These are phyloP conservation scores for Solanum boliviense DNA, from an alignment of 257 asterid species.

Conservation along the genomic window DNA sequence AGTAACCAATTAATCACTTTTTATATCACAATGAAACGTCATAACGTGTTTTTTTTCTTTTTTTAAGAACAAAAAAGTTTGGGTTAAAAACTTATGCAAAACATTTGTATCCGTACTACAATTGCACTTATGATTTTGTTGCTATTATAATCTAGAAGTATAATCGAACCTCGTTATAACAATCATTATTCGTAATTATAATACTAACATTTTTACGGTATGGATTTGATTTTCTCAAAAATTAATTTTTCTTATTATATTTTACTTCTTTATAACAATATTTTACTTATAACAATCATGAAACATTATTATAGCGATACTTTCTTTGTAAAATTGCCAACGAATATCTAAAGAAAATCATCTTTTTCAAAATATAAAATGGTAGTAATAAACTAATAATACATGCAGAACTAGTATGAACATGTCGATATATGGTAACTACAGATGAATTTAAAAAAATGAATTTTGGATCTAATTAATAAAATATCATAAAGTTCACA, in stretches of 20 bases:
- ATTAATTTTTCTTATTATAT: no score
- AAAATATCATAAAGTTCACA: neutral
- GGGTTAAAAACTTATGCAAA: neutral
- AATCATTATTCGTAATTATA: no score
- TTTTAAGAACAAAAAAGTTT: no score
- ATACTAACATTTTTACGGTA: no score
- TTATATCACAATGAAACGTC: neutral
- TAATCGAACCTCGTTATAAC: no score
- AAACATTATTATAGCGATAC: neutral
- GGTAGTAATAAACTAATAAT: no score
- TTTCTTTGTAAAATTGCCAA: neutral
- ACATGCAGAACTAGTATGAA: neutral
- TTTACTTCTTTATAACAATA: neutral
- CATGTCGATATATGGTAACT: neutral
- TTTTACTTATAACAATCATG: neutral
- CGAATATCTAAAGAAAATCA: no score
- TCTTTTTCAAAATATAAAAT: no score
- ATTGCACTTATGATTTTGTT: neutral
- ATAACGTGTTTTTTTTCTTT: no score
- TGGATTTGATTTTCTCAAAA: rapidly evolving
- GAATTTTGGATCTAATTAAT: neutral
- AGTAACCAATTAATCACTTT: neutral
- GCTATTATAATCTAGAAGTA: no score
- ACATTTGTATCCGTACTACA: neutral
- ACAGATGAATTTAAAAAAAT: neutral